Evolutionary conservation across 2,329 filamentous ascomycete genomes (phyloP), one percentile per base, ranked within the genome.

Genomic region (Colletotrichum phormii): DNA sequence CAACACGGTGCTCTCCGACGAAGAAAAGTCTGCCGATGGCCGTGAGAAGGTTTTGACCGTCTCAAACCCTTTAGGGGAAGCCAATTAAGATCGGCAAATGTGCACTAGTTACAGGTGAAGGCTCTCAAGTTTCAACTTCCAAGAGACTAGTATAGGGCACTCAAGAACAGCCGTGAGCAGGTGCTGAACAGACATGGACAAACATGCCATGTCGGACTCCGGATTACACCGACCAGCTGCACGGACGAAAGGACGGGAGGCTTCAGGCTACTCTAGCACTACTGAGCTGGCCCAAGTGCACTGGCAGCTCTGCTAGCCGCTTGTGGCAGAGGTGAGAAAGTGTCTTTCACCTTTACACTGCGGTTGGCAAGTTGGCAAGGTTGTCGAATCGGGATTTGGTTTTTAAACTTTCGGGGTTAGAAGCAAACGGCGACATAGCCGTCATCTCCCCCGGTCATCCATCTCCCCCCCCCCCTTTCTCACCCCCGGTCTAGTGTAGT

Each of bases 1-100:
- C 78, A 84, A 86, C 60, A 88, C 85, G 0, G 78, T 92, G 22
- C 78, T 86, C 5, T 78, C 79, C 26, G 89, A 91, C 79, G 75
- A 83, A 13, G 84, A 87, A 78, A 82, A 77, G 57, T 73, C 84
- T 46, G 78, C 77, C 35, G 82, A 79, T 54, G 62, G 53, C 51
- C 26, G 61, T 53, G 33, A 63, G 63, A 58, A 64, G 33, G 24
- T 55, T 35, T 33, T 57, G 22, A 12, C 67, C 63, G 57, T 67
- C 46, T 53, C 35, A 61, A 67, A 49, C 42, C 35, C 54, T 49
- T 29, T 18, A 22, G 35, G 46, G 13, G 18, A 59, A 46, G 18
- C 24, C 26, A 63, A 71, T 63, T 31, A 51, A 51, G 51, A 53
- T 51, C 33, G 54, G 46, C 60, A 61, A 46, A n/a, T 55, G 64